Conservation (phyloP, 2,329 filamentous ascomycete species). For the Myrmaecium sp. region DNA sequence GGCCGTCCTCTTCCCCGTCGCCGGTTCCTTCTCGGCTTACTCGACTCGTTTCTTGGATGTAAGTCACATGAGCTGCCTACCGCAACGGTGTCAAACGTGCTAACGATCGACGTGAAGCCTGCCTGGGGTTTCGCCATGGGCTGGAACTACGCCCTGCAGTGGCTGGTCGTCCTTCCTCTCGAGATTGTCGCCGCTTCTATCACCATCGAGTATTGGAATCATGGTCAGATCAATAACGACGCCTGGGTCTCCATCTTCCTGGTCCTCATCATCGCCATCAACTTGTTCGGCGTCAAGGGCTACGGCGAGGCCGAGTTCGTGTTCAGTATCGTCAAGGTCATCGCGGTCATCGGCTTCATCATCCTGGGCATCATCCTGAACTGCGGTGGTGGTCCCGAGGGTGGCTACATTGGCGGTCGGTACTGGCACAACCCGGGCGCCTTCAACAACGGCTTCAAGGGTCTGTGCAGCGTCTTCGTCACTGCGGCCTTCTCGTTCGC, state of each 20-base stretch:
- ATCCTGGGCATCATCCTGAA: conserved; percentile 77
- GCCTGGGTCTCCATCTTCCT: conserved; percentile 77
- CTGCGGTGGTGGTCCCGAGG: conserved; percentile 47
- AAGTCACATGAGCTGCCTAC: too few relatives aligned
- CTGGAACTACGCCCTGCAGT: conserved; percentile 85
- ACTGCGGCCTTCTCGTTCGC: conserved; percentile 61
- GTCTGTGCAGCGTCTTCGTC: conserved; percentile 63
- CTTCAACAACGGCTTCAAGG: conserved; percentile 69
- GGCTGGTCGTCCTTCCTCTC: conserved; percentile 67
- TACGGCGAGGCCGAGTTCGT: conserved; percentile 85
- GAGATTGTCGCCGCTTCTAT: conserved; percentile 79
- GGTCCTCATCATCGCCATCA: conserved; percentile 58
- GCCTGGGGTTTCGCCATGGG: conserved; percentile 94
- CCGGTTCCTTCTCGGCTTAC: conserved; percentile 82
- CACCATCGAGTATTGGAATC: conserved; percentile 67
- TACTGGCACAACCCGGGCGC: conserved; percentile 72
- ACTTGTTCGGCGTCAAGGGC: conserved; percentile 72
- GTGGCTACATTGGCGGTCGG: conserved; percentile 59
- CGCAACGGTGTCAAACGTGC: too few relatives aligned
- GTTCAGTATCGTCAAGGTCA: conserved; percentile 72
- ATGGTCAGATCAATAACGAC: conserved; percentile 26
- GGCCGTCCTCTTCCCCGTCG: conserved; percentile 76
- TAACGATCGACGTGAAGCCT: too few relatives aligned
- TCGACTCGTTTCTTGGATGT: conserved; percentile 82
- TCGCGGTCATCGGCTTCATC: conserved; percentile 76